Evolutionary conservation across 495 filamentous ascomycete genomes (phyloP).

Genomic region (Elasticomyces elasticus): DNA sequence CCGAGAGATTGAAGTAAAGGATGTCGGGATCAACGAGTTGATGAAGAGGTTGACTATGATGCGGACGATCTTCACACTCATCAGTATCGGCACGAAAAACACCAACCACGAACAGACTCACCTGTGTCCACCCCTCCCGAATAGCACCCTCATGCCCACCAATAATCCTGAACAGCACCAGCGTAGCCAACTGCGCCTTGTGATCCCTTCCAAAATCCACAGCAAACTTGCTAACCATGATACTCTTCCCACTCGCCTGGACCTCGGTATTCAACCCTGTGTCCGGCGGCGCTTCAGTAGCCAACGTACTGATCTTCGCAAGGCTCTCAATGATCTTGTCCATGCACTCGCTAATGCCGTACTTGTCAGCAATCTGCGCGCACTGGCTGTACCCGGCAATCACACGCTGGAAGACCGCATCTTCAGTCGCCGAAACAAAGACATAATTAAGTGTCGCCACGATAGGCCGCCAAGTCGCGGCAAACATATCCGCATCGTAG

Average conservation of each 20-base stretch:
- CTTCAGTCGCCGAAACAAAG: constrained; percentile 97
- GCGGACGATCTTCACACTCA: constrained; percentile 54
- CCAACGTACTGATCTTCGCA: constrained; percentile 78
- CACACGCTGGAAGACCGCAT: constrained; percentile 88
- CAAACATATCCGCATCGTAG: constrained; percentile 96
- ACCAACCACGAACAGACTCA: constrained; percentile 37
- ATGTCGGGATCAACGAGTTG: constrained; percentile 83
- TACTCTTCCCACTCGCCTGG: constrained; percentile 69
- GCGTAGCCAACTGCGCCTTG: constrained; percentile 82
- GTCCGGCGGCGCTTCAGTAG: constrained; percentile 61
- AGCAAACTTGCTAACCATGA: constrained; percentile 98
- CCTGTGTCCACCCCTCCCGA: constrained; percentile 69
- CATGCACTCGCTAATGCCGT: constrained; percentile 72
- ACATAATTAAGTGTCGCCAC: constrained; percentile 93
- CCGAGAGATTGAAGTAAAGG: constrained; percentile 60
- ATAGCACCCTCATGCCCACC: constrained; percentile 71
- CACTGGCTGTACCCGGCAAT: constrained; percentile 94
- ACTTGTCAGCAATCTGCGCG: constrained; percentile 81
- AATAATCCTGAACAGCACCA: constrained; percentile 86
- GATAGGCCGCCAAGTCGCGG: constrained; percentile 88
- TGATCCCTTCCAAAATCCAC: constrained; percentile 94
- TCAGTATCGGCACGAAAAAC: constrained; percentile 16
- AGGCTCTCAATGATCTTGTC: constrained; percentile 87
- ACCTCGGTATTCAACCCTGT: constrained; percentile 93
- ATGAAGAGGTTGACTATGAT: constrained; percentile 94